Evolutionary conservation across 2,329 filamentous ascomycete species (phyloP).

Genomic region (Alternaria gaisen): DNA sequence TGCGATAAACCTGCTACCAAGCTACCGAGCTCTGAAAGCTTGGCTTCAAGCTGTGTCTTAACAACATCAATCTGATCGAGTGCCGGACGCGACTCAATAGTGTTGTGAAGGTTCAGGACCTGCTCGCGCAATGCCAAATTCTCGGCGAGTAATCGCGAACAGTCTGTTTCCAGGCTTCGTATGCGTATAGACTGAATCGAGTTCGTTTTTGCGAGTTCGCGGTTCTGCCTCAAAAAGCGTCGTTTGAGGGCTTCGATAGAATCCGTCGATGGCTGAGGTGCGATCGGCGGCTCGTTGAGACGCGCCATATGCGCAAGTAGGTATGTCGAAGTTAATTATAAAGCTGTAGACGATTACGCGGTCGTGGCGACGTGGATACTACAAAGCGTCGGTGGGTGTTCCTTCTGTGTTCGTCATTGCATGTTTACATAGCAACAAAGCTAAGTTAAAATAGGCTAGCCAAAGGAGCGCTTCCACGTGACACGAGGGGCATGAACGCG

Average conservation of each 20-base stretch:
- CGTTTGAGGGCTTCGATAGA: slow-evolving; percentile 74
- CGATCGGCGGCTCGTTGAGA: slow-evolving; percentile 74
- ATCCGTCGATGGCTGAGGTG: slow-evolving; percentile 63
- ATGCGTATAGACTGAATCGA: slow-evolving; percentile 80
- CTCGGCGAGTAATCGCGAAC: slow-evolving; percentile 77
- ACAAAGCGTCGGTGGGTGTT: slow-evolving; percentile 7
- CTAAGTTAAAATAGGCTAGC: slow-evolving; percentile 3
- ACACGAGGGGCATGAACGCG: slow-evolving; percentile 37
- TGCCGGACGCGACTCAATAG: slow-evolving; percentile 69
- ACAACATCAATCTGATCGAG: slow-evolving; percentile 74
- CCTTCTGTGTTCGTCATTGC: slow-evolving; percentile 14
- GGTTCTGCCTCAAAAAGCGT: slow-evolving; percentile 82
- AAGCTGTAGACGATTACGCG: slow-evolving; percentile 13
- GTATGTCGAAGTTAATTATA: slow-evolving; percentile 48
- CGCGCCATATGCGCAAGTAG: slow-evolving; percentile 72
- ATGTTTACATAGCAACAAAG: slow-evolving; percentile 48
- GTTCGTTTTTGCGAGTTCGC: slow-evolving; percentile 80
- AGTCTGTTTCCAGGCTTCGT: slow-evolving; percentile 78
- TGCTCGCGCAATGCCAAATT: slow-evolving; percentile 78
- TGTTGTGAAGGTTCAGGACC: slow-evolving; percentile 73
- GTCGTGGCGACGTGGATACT: slow-evolving; percentile 16
- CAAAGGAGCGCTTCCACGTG: slow-evolving; percentile 28
- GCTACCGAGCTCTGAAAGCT: slow-evolving; percentile 73
- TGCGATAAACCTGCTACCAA: slow-evolving; percentile 72
- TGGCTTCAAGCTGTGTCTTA: slow-evolving; percentile 74